These are phyloP conservation scores for Lepidium africanum DNA, from an alignment of 345 rosid species.

Conservation along the genomic window DNA sequence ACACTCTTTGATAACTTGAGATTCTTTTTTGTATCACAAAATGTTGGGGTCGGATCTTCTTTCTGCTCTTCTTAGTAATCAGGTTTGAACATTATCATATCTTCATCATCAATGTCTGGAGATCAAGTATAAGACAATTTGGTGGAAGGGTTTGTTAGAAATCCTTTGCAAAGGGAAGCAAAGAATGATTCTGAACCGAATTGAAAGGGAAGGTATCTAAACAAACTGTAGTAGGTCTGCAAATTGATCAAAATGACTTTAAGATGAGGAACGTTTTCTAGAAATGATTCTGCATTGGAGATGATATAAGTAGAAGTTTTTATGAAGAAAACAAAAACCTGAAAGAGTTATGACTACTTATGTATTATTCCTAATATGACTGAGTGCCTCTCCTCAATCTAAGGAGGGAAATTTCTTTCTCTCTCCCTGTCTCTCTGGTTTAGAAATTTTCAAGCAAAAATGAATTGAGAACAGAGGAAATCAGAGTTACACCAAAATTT, in stretches of 20 bases:
- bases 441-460: conserved; percentile 8
- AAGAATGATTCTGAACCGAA: conserved; percentile 15
- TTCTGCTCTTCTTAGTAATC: not conserved
- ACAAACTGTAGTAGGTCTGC: conserved; percentile 4
- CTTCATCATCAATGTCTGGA: not conserved
- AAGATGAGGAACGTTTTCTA: not conserved
- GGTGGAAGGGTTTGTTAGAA: not conserved
- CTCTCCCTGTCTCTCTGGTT: not conserved
- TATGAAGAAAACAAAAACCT: conserved; percentile 6
- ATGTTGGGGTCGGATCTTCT: not conserved
- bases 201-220: conserved; percentile 28
- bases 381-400: conserved; percentile 7
- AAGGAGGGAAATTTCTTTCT: conserved; percentile 9
- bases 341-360: conserved; percentile 11
- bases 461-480: not conserved
- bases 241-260: not conserved
- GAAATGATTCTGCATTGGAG: not conserved
- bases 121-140: too few species aligned
- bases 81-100: not conserved
- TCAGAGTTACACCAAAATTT: not conserved
- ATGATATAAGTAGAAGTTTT: conserved; percentile 1
- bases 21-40: not conserved
- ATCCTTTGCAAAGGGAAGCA: conserved; percentile 17
- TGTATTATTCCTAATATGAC: conserved; percentile 5
- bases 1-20: not conserved